Evolutionary conservation across 1,139 yeast genomes (phyloP), one percentile per base, ranked within the genome.

Genomic region (Nakaseomyces kungkrabaensis): DNA sequence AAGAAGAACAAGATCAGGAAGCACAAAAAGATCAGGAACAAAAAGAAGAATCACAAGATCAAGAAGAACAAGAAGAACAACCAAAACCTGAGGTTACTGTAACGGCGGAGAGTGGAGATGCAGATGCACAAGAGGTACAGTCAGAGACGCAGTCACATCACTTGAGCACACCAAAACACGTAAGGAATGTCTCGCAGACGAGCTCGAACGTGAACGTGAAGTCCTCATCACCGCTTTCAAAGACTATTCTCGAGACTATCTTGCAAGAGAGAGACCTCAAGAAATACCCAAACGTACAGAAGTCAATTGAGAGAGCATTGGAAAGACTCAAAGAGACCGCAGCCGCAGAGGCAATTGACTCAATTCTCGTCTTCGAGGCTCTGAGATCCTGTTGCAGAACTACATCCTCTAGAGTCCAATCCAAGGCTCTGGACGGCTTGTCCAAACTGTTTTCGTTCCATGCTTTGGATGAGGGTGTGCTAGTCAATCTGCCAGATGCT

Each of bases 381-480:
- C 67, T 83, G 51, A 72, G 81, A 54, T 59, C 77, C n/a, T 77
- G 82, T 3, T 80, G 85, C 58, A 74, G 78, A 52, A 72, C 80
- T 7, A 68, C 72, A 46, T 74, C 73, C 46, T 69, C 71, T 11
- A 81, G 76, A 9, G 72, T 81, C 32, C 79, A 79, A 54, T 73
- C 77, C 29, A 68, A 72, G 33, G 81, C 88, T 1, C 66, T 83
- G 54, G 89, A 82, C 61, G 78, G 85, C 59, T 69, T 83, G 41
- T 78, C 85, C 48, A 83, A 82, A 60, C 72, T 82, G 26, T 79
- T 82, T 61, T 76, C 85, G 1, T 82, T 81, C 60, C 78, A 81
- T 50, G 74, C 79, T 41, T 73, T 83, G 44, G 79, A 72, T 53
- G 81, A 79, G 54, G 72, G 77, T 1, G 63, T 71, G 31, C 64